Conservation (phyloP, 441 rosid genomes). For the Gossypium aridum region DNA sequence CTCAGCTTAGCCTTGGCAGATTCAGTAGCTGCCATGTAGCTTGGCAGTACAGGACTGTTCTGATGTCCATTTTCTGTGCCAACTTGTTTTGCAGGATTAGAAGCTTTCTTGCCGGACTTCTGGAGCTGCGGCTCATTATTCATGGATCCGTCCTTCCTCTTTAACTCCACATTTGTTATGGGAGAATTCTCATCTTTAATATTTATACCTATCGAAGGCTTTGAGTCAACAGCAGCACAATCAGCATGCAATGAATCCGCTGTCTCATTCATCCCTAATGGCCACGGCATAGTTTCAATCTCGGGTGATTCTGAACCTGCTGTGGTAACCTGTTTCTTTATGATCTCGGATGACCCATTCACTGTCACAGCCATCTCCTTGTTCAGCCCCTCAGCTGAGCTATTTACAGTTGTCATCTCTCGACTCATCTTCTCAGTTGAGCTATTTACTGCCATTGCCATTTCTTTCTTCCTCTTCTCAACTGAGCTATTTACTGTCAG, state of each 20-base stretch:
- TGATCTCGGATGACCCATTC: constrained; percentile 22
- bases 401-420: constrained; percentile 18
- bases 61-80: constrained; percentile 56
- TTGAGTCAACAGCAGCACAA: constrained; percentile 29
- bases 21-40: constrained; percentile 94
- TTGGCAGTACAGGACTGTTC: constrained; percentile 68
- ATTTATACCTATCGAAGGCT: constrained; percentile 28
- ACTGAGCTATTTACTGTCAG: neutral
- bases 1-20: constrained; percentile 94
- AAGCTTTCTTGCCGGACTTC: constrained; percentile 48
- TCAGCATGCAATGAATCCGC: constrained; percentile 28
- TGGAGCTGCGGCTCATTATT: constrained; percentile 34
- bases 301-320: constrained; percentile 24
- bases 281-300: constrained; percentile 30
- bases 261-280: constrained; percentile 31
- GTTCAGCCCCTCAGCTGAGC: constrained; percentile 18
- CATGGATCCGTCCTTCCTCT: constrained; percentile 34
- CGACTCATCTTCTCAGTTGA: constrained; percentile 25
- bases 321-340: constrained; percentile 26
- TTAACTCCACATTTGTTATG: constrained; percentile 34
- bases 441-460: constrained; percentile 8
- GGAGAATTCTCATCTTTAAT: constrained; percentile 37
- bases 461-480: constrained; percentile 31
- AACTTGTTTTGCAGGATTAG: constrained; percentile 47
- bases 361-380: constrained; percentile 25